Evolutionary conservation across 176 grass and related monocot genomes (phyloP).

Genomic region (Oryza glumipatula): DNA sequence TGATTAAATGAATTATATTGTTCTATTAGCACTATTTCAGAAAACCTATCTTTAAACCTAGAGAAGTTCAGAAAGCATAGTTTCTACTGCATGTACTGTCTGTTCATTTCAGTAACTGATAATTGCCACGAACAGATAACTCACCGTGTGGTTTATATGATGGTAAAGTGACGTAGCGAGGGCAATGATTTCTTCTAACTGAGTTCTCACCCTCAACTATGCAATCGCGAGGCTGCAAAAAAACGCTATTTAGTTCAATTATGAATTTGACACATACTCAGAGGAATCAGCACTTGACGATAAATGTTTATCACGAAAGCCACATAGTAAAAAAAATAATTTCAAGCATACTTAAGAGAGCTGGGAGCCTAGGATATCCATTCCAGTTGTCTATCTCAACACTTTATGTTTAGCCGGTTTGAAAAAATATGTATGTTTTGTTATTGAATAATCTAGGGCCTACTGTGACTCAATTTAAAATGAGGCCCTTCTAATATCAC

Average conservation of each 20-base stretch:
- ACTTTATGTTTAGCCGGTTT: not conserved
- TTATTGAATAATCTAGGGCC: not conserved
- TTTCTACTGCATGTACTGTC: not conserved
- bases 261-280: not conserved
- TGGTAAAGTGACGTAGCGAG: slow-evolving; percentile 48
- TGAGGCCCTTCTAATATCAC: not conserved
- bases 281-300: not conserved
- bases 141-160: slow-evolving; percentile 46
- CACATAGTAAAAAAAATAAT: not conserved
- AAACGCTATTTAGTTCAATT: not conserved
- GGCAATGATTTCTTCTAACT: slow-evolving; percentile 39
- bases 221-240: slow-evolving; percentile 54
- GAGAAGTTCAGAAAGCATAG: not conserved
- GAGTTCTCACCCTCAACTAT: slow-evolving; percentile 11
- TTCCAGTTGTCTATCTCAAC: not conserved
- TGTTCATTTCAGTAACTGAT: not conserved
- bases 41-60: no score
- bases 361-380: not conserved
- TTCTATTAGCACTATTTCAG: not conserved
- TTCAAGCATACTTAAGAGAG: not conserved
- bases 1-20: no score
- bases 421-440: not conserved
- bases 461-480: not conserved
- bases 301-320: slow-evolving; percentile 1
- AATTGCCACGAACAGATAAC: not conserved